Evolutionary conservation across 495 filamentous ascomycete genomes (phyloP).

Genomic region (Penicillium salamii): DNA sequence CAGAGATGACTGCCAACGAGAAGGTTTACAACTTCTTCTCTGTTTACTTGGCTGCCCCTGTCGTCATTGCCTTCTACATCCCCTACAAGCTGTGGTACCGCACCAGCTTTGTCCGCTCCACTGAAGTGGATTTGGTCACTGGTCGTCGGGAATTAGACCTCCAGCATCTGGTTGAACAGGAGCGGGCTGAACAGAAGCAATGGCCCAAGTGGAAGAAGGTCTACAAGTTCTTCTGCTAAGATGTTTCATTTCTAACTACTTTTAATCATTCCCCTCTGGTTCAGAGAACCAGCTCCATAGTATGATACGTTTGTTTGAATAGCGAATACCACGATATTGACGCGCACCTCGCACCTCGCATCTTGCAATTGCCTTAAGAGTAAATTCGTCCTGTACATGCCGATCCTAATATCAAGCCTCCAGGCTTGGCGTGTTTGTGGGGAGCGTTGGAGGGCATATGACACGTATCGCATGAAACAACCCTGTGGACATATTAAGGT

Average conservation of each 20-base stretch:
- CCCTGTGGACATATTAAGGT: too few relatives aligned
- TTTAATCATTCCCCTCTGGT: too few relatives aligned
- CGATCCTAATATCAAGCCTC: constrained; percentile 12
- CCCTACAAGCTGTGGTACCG: constrained; percentile 74
- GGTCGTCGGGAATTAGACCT: constrained; percentile 88
- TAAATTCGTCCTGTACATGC: background rate
- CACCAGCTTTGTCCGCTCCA: constrained; percentile 61
- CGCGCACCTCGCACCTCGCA: background rate
- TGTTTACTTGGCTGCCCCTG: constrained; percentile 77
- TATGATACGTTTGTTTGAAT: background rate
- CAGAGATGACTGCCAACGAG: constrained; percentile 32
- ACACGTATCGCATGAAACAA: background rate
- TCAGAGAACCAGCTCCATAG: too few relatives aligned
- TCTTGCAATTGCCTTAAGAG: background rate
- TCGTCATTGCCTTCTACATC: constrained; percentile 74
- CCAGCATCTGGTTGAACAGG: constrained; percentile 68
- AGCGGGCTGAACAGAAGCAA: constrained; percentile 62
- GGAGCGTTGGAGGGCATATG: background rate
- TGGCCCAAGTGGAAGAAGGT: constrained; percentile 89
- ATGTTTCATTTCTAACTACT: background rate
- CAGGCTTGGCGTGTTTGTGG: constrained; percentile 13
- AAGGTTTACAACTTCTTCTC: constrained; percentile 67
- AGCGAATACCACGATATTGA: background rate
- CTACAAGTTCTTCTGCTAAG: constrained; percentile 57
- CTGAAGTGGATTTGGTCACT: constrained; percentile 82